Evolutionary conservation across 2,329 filamentous ascomycete species (phyloP).

Genomic region (Didymella glomerata): DNA sequence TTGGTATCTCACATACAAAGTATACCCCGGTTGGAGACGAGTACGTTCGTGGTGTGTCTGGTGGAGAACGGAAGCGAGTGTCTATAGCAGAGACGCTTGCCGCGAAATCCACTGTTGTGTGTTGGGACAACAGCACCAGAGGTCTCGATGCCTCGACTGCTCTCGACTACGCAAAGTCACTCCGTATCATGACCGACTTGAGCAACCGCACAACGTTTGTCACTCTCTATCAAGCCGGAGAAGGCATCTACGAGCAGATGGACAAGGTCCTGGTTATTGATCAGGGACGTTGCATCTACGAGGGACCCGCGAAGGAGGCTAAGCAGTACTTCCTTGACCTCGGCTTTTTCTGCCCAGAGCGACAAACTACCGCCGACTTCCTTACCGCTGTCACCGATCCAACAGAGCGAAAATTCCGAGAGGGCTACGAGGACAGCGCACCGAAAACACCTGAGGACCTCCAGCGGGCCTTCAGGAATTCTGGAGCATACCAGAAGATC

Average conservation of each 20-base stretch:
- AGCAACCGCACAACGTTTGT: constrained; percentile 75
- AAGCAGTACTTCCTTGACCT: constrained; percentile 72
- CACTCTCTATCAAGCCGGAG: constrained; percentile 75
- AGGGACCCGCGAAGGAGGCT: constrained; percentile 68
- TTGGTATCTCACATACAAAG: constrained; percentile 78
- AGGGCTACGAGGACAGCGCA: constrained; percentile 64
- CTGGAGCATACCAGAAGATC: constrained; percentile 67
- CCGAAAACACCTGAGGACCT: constrained; percentile 76
- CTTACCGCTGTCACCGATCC: constrained; percentile 79
- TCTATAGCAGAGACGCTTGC: constrained; percentile 79
- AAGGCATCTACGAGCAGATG: constrained; percentile 75
- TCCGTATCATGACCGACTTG: constrained; percentile 82
- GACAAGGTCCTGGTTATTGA: constrained; percentile 85
- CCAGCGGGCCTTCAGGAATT: constrained; percentile 71
- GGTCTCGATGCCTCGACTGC: constrained; percentile 83
- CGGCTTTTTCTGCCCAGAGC: constrained; percentile 67
- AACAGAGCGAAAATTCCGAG: constrained; percentile 72
- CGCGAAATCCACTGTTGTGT: constrained; percentile 66
- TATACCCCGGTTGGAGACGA: constrained; percentile 80
- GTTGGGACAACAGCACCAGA: constrained; percentile 82
- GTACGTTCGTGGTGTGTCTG: constrained; percentile 75
- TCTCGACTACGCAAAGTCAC: constrained; percentile 77
- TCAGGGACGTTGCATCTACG: constrained; percentile 73
- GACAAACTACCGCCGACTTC: constrained; percentile 79
- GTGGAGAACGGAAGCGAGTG: constrained; percentile 80